A percentile compares a stretch with the other conserved stretches of the same genome.
phyloP scores from a whole-genome alignment of 768 basidiomycete genomes.

The Leccinum boreale region DNA sequence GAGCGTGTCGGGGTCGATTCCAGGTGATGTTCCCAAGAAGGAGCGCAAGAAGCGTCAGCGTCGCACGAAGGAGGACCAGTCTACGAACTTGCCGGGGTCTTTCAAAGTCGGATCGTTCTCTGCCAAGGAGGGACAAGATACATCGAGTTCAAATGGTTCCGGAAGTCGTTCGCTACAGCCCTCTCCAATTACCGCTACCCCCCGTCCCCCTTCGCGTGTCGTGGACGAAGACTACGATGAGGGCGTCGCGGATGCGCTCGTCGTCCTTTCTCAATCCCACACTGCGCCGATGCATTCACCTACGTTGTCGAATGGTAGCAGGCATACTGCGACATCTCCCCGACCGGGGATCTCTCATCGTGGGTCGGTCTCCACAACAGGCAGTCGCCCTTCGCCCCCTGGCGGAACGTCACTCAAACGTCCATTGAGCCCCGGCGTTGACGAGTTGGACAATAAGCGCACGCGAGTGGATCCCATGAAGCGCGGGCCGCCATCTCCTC shows the following conservation, averaged over 20 bases:
- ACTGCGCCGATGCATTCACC: conserved; percentile 44
- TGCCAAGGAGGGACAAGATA: conserved; percentile 53
- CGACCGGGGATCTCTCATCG: conserved; percentile 52
- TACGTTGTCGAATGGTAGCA: conserved; percentile 55
- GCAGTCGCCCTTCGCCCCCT: conserved; percentile 64
- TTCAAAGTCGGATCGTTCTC: conserved; percentile 34
- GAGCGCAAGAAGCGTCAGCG: conserved; percentile 50
- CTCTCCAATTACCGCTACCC: conserved; percentile 61
- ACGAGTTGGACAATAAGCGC: conserved; percentile 63
- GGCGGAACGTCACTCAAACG: conserved; percentile 54
- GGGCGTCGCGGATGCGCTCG: conserved; percentile 81
- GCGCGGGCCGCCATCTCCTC: conserved; percentile 50
- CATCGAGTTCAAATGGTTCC: conserved; percentile 62
- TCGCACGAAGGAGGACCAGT: conserved; percentile 43
- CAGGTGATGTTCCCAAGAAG: conserved; percentile 50
- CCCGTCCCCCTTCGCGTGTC: conserved; percentile 58
- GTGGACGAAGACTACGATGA: conserved; percentile 96
- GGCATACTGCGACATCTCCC: conserved; percentile 47
- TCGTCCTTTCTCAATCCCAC: conserved; percentile 56
- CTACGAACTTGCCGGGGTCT: conserved; percentile 30
- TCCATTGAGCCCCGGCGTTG: conserved; percentile 62
- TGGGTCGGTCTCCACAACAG: conserved; percentile 63
- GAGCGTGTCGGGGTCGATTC: conserved; percentile 26
- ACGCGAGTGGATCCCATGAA: conserved; percentile 54
- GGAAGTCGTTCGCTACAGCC: conserved; percentile 65